These are phyloP conservation scores for Fusarium sulawesiense DNA, from an alignment of 2,329 filamentous ascomycete species.

Conservation along the genomic window DNA sequence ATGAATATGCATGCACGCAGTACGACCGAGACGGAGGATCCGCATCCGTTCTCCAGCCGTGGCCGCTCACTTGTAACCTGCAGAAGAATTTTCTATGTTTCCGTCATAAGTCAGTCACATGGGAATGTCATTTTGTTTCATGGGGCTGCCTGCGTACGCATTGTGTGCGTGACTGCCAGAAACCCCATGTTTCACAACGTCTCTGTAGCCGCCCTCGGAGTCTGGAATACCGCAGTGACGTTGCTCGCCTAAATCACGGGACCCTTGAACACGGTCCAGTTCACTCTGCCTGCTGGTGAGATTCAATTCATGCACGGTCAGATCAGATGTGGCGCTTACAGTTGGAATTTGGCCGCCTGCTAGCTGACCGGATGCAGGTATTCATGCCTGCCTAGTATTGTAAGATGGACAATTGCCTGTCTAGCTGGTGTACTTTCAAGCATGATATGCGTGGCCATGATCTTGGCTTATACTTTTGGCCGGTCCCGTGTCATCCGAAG, in stretches of 20 bases:
- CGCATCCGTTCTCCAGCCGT: conserved; percentile 13
- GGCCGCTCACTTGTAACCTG: conserved; percentile 19
- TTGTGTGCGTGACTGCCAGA: conserved; percentile 32
- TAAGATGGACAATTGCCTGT: background rate
- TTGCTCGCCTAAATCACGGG: conserved; percentile 37
- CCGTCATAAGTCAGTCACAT: conserved; percentile 42
- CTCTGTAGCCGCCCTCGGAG: conserved; percentile 36
- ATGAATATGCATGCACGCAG: conserved; percentile 32
- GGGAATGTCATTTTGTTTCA: conserved; percentile 28
- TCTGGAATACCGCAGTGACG: conserved; percentile 35
- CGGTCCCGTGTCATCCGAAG: conserved; percentile 1
- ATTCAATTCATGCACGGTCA: conserved; percentile 19
- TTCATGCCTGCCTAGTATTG: background rate
- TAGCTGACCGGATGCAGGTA: background rate
- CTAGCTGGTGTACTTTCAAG: background rate
- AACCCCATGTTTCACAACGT: conserved; percentile 42
- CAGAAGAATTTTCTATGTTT: conserved; percentile 3
- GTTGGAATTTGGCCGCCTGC: background rate
- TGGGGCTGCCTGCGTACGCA: background rate
- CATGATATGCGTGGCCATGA: conserved; percentile 1
- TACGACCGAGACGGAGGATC: conserved; percentile 23
- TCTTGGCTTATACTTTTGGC: conserved; percentile 6
- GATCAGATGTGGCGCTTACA: conserved; percentile 1
- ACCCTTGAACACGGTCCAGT: conserved; percentile 21
- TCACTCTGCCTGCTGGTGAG: background rate